These are phyloP conservation scores for Calonectria multiphialidica DNA, from an alignment of 2,329 filamentous ascomycete species.

Conservation along the genomic window DNA sequence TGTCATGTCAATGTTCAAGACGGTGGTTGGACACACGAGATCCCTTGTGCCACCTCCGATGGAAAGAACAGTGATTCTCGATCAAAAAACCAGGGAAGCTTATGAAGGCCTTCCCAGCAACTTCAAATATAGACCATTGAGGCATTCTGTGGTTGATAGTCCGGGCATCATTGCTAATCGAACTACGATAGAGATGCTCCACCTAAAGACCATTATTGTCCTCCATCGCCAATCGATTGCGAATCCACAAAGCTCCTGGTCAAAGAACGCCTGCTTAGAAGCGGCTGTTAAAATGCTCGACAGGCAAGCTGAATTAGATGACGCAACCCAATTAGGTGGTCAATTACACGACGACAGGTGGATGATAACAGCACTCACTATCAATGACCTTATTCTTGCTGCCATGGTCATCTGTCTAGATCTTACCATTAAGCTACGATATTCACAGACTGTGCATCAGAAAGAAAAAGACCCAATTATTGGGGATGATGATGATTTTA, in stretches of 20 bases:
- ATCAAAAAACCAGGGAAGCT: constrained; percentile 29
- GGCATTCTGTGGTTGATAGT: constrained; percentile 43
- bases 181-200: constrained; percentile 45
- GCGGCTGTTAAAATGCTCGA: constrained; percentile 42
- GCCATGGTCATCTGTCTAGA: constrained; percentile 63
- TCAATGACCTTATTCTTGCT: constrained; percentile 64
- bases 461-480: accelerated
- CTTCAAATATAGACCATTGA: constrained; percentile 41
- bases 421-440: constrained; percentile 38
- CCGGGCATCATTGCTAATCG: constrained; percentile 41
- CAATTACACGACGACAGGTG: constrained; percentile 57
- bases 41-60: constrained; percentile 16
- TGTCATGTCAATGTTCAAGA: constrained; percentile 43
- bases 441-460: neutral
- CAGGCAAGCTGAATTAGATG: constrained; percentile 46
- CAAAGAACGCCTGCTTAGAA: constrained; percentile 39
- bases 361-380: constrained; percentile 58
- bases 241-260: constrained; percentile 23
- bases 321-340: constrained; percentile 55
- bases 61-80: constrained; percentile 34
- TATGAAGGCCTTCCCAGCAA: constrained; percentile 41
- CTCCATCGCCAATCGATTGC: constrained; percentile 47
- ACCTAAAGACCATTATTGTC: constrained; percentile 47
- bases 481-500: accelerated
- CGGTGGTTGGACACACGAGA: constrained; percentile 36